Evolutionary conservation across 2,329 filamentous ascomycete species (phyloP), one percentile per base, ranked within the genome.

Genomic region (Phoma herbarum): DNA sequence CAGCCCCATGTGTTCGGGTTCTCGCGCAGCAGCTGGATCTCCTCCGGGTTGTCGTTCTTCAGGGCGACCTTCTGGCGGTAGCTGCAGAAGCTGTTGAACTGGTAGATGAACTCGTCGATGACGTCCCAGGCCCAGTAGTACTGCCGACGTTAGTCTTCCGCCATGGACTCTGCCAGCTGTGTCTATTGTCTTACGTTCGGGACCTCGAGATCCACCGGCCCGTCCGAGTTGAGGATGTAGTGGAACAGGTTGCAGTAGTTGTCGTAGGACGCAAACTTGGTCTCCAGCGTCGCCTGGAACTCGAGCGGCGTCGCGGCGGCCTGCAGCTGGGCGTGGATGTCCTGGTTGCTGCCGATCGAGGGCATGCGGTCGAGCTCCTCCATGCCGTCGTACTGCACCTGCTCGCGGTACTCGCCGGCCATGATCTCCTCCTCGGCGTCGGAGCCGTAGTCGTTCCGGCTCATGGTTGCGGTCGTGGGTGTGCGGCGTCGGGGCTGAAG

Each of bases 71-170:
- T 90, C 80, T 96, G 93, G 75, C 95, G 89, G 86, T 97, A 97
- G 64, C 93, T 92, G 79, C 93, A 98, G 85, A 99, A 99, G 59
- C 93, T 96, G 85, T 99, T 97, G 86, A 99, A 99, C 80, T 99
- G 95, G 85, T 99, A 99, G 82, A 99, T 98, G 84, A 99, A 99
- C 81, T 99, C 95, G 80, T 99, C 95, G 81, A 99, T 97, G 69
- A 98, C 94, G 79, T 99, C 95, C 95, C 95, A 99, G 41, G 95
- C 95, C 95, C 95, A 99, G 84, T 94, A 97, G 83, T 97, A 96
- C 92, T 98, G 59, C 35, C 53, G 42, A 37, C 47, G 20, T 43
- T 43, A 26, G 41, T 71, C 64, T 63, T 60, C 62, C 11, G 41
- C 47, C n/a, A 1, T 26, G 11, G 2, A n/a, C 23, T 11, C 41